Base-by-base conservation (phyloP, 1,284 basidiomycete genomes). In the Pyrrhoderma noxium region DNA sequence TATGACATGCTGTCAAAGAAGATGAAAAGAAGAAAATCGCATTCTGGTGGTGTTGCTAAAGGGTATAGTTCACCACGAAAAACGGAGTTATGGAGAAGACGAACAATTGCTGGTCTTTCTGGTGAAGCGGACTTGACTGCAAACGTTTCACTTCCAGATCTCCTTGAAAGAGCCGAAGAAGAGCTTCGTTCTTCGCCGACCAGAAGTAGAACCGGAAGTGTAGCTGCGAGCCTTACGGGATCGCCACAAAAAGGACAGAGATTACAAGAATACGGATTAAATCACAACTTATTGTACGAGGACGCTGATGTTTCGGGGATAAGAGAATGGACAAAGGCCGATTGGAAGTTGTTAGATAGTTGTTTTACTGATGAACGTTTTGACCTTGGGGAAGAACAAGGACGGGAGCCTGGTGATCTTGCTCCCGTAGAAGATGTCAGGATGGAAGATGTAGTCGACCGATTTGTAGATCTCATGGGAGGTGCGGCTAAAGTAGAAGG, bases 281-380 rank as follows among this genome's bases (percentile, higher is more conserved):
- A 19, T 41, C 45, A 27, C 22, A 48, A 40, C 13, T 56, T 43
- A 36, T 9, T 53, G 23, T 44, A 50, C 23, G 50, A 51, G 21
- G 21, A 45, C 23, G 34, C 37, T 14, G 36, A 45, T 42, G 40
- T 13, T 21, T 50, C 43, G 14, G 61, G 45, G 40, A 57, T 64
- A 56, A 21, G 67, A 13, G 69, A 66, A 36, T 89, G 85, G 82
- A 73, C 74, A 5, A 87, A 85, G 62, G 76, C 79, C 23, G 80
- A 84, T 52, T 89, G 83, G 82, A 86, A 82, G 63, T 63, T 73
- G 36, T 71, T 91, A 27, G 85, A 89, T 63, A 76, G 76, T 22
- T 91, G 87, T 61, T 82, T 89, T 57, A 81, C 81, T 5, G 81
- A 85, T 50, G 81, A 84, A 63, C 69, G 82, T 16, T 63, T 82